Evolutionary conservation across 371 early-diverging fungal species (phyloP), one percentile per base, ranked within the genome.

Genomic region (Syncephalastrum monosporum): DNA sequence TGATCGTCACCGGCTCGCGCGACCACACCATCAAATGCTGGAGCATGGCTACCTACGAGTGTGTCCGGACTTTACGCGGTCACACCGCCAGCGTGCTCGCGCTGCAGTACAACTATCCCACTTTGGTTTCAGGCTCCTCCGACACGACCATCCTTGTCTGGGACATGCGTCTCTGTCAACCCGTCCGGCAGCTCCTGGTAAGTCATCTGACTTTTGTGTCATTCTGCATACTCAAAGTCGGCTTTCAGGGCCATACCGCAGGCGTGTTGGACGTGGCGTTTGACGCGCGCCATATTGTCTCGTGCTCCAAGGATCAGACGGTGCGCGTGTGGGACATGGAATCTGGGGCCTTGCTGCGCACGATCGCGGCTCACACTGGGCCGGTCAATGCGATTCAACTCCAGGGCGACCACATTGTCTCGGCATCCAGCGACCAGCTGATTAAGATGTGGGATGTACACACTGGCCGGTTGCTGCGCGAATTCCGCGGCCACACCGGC

Each of bases 251-350:
- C 43, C 95, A 98, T 72, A 48, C 79, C 3, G 74, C 83, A 1
- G 87, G 92, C 5, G 90, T 94, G 12, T 72, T 91, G n/a, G 93
- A 92, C 65, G 82, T 96, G 1, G 75, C 87, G 33, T 92, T 94
- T 68, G 81, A 88, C 63, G 66, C 75, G 19, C 64, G 72, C 17
- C 65, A 80, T 53, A 85, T 98, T 38, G 87, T 93, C 19, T 89
- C 91, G 12, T 93, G 95, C 60, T 94, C 95, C 41, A 95, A 97
- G 75, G 99, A 99, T 72, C 77, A 81, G 19, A 90, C 94, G 0
- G 91, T 96, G 69, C 88, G 82, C 55, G 70, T 97, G 16, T 98
- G 97, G 97, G 72, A 85, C 57, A 63, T 77, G 13, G 23, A 65
- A 17, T 73, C 72, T 0, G 83, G 83, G 5, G 55, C 56, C 25